Evolutionary conservation across 139 green algal genomes (phyloP), one percentile per base, ranked within the genome.

Genomic region (Micractinium conductrix): DNA sequence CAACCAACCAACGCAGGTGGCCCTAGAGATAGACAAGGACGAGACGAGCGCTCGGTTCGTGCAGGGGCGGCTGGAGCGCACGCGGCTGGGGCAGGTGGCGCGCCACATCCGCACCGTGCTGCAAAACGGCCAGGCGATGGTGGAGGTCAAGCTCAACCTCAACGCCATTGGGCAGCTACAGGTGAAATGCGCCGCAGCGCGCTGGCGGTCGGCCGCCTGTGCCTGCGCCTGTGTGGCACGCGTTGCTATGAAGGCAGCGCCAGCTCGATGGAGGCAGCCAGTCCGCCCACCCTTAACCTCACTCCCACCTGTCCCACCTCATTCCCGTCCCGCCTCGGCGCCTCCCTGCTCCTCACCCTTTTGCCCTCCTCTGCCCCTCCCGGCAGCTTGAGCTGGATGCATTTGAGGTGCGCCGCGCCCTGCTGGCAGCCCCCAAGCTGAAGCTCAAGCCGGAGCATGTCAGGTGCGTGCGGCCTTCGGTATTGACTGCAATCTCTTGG

Each of bases 61-160:
- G 42, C 98, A 99, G 86, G 96, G 92, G 0, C 87, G 95, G 22
- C 88, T 99, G 28, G 96, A 99, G 90, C 91, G 91, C 71, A 99
- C 96, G 7, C 94, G 84, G 40, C 94, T 99, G 76, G 94, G 93
- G 5, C 65, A 73, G 65, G 94, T 99, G 76, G 86, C 91, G 1
- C 55, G 76, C 45, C 48, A 50, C 70, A 93, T 96, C 62, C 81
- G 80, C 65, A 79, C 85, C 4, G 86, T 93, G 50, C 63, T 92
- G 28, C 30, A 37, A 2, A 76, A 87, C 28, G 58, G 2, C 55
- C 72, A 40, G 10, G 78, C 71, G 28, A 65, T 80, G 21, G 75
- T 87, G 26, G 53, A 73, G 76, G 74, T 80, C 33, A 19, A n/a
- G 74, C 74, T 80, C 21, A 35, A 80, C 74, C 17, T 2, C 17